Evolutionary conservation across 177 flowering plant species (phyloP), one percentile per base, ranked within the genome.

Genomic region (Vitis hybrid): DNA sequence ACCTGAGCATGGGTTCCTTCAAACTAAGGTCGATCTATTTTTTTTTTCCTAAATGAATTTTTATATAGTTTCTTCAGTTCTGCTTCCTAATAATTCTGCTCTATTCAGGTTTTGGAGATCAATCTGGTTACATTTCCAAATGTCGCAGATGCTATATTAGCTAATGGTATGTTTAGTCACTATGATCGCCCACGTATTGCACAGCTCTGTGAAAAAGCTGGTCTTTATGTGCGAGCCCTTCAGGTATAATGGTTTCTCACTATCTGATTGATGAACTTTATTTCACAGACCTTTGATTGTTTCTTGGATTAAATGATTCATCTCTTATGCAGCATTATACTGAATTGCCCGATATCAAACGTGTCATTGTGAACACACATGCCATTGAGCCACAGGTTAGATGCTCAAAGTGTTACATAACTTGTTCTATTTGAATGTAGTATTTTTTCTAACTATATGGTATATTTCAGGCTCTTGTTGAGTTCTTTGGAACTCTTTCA

Each of bases 121-220:
- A 96, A 96, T 82, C 83, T 96, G 48, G 98, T 96, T 19, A 92
- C 99, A 8, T 96, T 92, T 78, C 98, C 99, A 49, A 96, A 96
- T 82, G 99, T 96, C 34, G 99, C 99, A 58, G 99, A 96, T 87
- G 99, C 99, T 30, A 94, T 96, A 60, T 83, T 96, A 71, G 98
- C 99, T 51, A 96, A 96, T 84, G 99, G 99, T 34, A 96, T 96
- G 99, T 96, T 96, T 75, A 89, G 94, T 76, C 99, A 96, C 72
- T 96, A 96, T 83, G 99, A 96, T 70, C 94, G 98, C 62, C 98
- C 99, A 66, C 93, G 99, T 19, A 82, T 96, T 82, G 99, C 93
- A 32, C 99, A 96, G 74, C 97, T 96, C 34, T 96, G 99, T 87
- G 99, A 96, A 77, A 96, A 96, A 77, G 95, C 97, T 81, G 99